Evolutionary conservation across 2,329 filamentous ascomycete species (phyloP), one percentile per base, ranked within the genome.

Genomic region (Cladosporium sp.): DNA sequence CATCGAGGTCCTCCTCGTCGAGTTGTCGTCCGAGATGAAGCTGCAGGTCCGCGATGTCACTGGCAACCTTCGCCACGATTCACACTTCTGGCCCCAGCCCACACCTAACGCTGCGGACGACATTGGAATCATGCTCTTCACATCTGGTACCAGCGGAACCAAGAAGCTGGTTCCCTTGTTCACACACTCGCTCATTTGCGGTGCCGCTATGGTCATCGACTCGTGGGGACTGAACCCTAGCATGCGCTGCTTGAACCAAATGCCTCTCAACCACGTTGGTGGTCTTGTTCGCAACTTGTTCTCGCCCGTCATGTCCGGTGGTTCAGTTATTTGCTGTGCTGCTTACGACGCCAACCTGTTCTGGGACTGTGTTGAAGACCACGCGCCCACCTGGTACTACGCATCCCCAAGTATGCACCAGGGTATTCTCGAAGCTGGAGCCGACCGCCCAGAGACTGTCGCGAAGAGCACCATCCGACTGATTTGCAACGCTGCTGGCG

Each of bases 331-430:
- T 28, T 86, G 84, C 73, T 86, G 84, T 67, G 73, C 81, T 14
- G 82, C 80, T 1, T 87, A 86, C 70, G 84, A 86, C 58, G 81
- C 84, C 2, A 83, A 80, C 69, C 76, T 85, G 18, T 87, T 87
- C 71, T 87, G 85, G 84, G 83, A 86, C 68, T 78, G 83, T 18
- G 79, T 84, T 5, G 79, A 85, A 65, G 77, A 79, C 41, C 76
- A 79, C 28, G 72, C 75, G 6, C 82, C 84, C 1, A 86, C 84
- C 0, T 87, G 85, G 85, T 87, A 86, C 73, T 86, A 86, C 70
- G 85, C 84, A 1, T 85, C 84, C 14, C 85, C 84, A 1, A 84
- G 83, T 1, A 86, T 86, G 83, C 85, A 86, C 68, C 81, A 83
- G 11, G 77, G 85, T 65, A 85, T 86, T 44, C 75, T 87, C 0